These are phyloP conservation scores for Phytophthora palmivora DNA, from an alignment of 352 stramenopile genomes.

Conservation along the genomic window DNA sequence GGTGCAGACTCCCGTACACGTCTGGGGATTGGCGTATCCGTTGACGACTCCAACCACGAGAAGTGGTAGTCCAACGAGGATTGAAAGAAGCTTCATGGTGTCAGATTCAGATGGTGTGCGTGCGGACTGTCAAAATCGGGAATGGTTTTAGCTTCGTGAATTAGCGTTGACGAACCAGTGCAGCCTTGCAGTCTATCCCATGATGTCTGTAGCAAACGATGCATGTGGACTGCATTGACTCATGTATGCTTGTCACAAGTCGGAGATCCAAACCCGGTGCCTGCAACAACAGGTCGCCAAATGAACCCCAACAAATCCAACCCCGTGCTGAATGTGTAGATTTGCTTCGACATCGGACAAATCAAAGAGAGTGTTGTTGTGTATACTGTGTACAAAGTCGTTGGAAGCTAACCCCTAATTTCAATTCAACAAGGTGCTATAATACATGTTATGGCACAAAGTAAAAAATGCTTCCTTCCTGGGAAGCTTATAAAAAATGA, in stretches of 20 bases:
- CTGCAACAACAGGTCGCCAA: not conserved
- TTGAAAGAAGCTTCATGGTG: conserved; percentile 19
- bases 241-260: not conserved
- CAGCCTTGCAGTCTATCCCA: conserved; percentile 11
- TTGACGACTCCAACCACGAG: conserved; percentile 22
- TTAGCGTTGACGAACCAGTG: not conserved
- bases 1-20: conserved; percentile 36
- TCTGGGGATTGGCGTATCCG: conserved; percentile 30
- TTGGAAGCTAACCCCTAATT: not conserved
- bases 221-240: not conserved
- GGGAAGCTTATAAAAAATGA: too few relatives aligned
- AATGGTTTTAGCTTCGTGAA: not conserved
- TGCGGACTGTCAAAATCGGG: conserved; percentile 1
- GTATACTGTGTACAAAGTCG: not conserved
- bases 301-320: not conserved
- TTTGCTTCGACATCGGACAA: conserved; percentile 3
- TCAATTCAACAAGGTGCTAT: not conserved
- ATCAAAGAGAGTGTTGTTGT: not conserved
- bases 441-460: too few relatives aligned
- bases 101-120: not conserved
- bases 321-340: not conserved
- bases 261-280: too few relatives aligned
- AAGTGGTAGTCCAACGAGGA: conserved; percentile 21
- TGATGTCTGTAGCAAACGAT: not conserved
- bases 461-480: too few relatives aligned